A percentile compares a stretch with the other conserved stretches of the same genome.
These are phyloP conservation scores for Leccinum subrobustum DNA, from an alignment of 1,284 basidiomycete genomes.

Conservation along the genomic window DNA sequence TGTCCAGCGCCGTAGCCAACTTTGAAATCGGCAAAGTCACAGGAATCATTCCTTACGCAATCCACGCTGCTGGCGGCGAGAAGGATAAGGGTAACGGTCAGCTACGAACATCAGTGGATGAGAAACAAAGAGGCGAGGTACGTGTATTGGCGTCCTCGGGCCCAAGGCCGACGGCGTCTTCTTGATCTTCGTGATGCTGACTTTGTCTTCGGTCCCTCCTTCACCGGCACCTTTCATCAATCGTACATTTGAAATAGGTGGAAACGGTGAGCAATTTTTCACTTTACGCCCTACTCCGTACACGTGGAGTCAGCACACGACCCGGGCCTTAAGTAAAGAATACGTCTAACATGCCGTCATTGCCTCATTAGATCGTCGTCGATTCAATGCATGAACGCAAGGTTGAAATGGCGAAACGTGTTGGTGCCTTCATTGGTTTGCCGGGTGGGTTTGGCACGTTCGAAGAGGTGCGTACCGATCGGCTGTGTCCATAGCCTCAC, in stretches of 20 bases:
- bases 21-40: constrained; percentile 67
- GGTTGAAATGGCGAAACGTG: constrained; percentile 79
- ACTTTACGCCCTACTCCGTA: not conserved
- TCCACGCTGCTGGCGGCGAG: constrained; percentile 65
- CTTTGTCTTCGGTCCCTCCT: not conserved
- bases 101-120: constrained; percentile 33
- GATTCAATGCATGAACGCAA: constrained; percentile 93
- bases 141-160: constrained; percentile 7
- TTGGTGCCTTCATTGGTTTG: constrained; percentile 79
- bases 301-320: constrained; percentile 9
- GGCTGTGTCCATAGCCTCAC: not conserved
- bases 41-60: constrained; percentile 82
- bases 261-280: constrained; percentile 45
- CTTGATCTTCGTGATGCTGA: constrained; percentile 10
- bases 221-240: not conserved
- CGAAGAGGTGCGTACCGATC: no score
- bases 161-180: not conserved
- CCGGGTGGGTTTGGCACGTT: constrained; percentile 93
- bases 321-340: not conserved
- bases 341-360: constrained; percentile 2
- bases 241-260: constrained; percentile 34
- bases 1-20: constrained; percentile 69
- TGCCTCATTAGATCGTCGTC: constrained; percentile 58
- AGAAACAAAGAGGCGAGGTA: constrained; percentile 46
- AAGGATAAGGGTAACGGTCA: constrained; percentile 44